Evolutionary conservation across 2,329 filamentous ascomycete species (phyloP).

Genomic region (Sporothrix variecibatus): DNA sequence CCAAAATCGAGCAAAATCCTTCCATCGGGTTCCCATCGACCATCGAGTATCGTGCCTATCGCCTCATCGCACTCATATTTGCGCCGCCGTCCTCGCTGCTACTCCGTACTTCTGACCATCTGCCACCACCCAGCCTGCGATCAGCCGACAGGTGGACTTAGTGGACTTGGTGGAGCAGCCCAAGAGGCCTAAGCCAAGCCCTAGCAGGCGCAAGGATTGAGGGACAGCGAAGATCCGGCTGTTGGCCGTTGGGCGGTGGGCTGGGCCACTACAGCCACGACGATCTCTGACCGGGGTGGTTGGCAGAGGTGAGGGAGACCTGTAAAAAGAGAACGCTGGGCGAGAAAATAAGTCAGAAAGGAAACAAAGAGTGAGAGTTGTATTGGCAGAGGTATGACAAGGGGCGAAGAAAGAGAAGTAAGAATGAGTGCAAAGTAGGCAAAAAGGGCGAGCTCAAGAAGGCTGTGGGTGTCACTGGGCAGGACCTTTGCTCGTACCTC

Average conservation of each 20-base stretch:
- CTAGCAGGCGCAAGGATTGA: background rate
- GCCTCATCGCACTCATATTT: background rate
- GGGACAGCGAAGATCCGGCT: conserved; percentile 15
- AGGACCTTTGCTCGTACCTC: conserved; percentile 2
- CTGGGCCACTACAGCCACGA: background rate
- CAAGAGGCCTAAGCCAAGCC: background rate
- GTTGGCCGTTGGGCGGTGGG: background rate
- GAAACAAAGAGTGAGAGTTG: background rate
- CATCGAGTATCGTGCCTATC: background rate
- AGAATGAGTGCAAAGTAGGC: background rate
- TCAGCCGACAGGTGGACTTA: background rate
- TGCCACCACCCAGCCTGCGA: background rate
- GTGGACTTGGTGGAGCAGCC: background rate
- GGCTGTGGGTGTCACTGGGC: background rate
- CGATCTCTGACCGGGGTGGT: conserved; percentile 1
- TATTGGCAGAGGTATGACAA: background rate
- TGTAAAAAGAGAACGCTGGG: background rate
- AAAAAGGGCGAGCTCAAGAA: background rate
- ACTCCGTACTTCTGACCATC: background rate
- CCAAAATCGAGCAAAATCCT: background rate
- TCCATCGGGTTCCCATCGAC: background rate
- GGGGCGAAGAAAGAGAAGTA: background rate
- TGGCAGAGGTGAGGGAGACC: background rate
- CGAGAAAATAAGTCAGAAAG: background rate
- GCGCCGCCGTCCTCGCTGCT: background rate